phyloP scores from a whole-genome alignment of 176 grass and related monocot species.

The Oryza meyeriana region DNA sequence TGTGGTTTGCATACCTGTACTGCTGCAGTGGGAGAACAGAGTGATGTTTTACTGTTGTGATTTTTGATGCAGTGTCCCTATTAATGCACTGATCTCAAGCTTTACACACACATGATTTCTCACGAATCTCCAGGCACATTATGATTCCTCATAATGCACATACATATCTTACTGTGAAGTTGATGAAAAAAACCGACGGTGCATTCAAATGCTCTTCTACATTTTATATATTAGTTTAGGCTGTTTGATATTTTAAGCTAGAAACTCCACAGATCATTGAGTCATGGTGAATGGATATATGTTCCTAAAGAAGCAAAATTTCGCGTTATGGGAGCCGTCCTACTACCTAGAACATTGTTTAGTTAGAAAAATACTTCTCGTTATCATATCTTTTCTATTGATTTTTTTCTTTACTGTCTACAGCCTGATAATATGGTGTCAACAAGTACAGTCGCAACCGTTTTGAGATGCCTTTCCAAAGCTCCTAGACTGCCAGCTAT shows the following conservation, averaged over 20 bases:
- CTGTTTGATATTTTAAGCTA: background rate
- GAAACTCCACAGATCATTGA: background rate
- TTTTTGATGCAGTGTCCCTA: constrained; percentile 7
- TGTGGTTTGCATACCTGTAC: background rate
- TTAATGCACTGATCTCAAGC: background rate
- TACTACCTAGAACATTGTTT: constrained; percentile 16
- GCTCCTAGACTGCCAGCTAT: constrained; percentile 71
- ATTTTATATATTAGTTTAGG: background rate
- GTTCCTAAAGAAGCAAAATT: background rate
- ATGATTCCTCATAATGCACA: background rate
- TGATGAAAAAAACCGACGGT: constrained; percentile 12
- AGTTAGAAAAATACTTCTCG: constrained; percentile 22
- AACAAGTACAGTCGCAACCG: constrained; percentile 59
- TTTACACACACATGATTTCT: background rate
- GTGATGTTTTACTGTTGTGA: background rate
- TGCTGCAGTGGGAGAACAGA: constrained; percentile 12
- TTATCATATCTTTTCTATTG: constrained; percentile 2
- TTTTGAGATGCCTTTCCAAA: constrained; percentile 80
- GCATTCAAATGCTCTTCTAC: background rate
- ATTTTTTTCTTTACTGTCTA: constrained; percentile 34
- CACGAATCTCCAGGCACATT: background rate
- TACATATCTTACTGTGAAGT: background rate
- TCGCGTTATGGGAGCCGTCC: background rate
- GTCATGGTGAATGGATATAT: background rate
- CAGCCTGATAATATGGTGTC: constrained; percentile 41